Evolutionary conservation across 1,284 basidiomycete genomes (phyloP), one percentile per base, ranked within the genome.

Genomic region (Ceratobasidium sp.): DNA sequence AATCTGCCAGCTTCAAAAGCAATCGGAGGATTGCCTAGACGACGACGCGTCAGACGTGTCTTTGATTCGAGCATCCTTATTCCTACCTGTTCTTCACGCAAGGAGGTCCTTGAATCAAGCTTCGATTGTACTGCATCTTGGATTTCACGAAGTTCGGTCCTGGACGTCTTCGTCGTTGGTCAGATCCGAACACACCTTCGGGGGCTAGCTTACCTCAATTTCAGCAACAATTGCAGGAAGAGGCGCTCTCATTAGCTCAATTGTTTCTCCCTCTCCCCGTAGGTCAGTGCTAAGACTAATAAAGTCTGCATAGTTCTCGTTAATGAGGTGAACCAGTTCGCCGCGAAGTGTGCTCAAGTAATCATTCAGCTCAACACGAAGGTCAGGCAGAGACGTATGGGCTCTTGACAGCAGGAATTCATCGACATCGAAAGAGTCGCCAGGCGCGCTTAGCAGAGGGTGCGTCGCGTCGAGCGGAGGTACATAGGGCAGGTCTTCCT

Each of bases 251-350:
- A 97, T 84, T 73, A 89, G 86, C 79, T 90, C 88, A 81, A 97
- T 83, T 79, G 94, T 88, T 64, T 87, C 87, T 1, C 94, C 94
- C 84, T 98, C 96, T 44, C 93, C 95, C 79, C 91, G 88, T 80
- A 98, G 84, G 81, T 96, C 95, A 1, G 94, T 96, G 80, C 96
- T 97, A 33, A 99, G 88, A 81, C 94, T 96, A 81, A 99, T 98
- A 84, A 99, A 99, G 61, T 96, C 96, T 84, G 96, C 96, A 84
- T 99, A 99, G 85, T 99, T 97, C 82, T 96, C 93, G 84, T 99
- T 98, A 84, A 99, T 98, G 83, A 99, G 91, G 82, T 92, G 92
- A 42, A 98, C 95, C 42, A 99, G 90, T 83, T 98, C 96, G 83
- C 96, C 94, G 83, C 97, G 96, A 81, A 99, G 86, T 20, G 89